These are phyloP conservation scores for Cyathus striatus DNA, from an alignment of 768 basidiomycete genomes.

Conservation along the genomic window DNA sequence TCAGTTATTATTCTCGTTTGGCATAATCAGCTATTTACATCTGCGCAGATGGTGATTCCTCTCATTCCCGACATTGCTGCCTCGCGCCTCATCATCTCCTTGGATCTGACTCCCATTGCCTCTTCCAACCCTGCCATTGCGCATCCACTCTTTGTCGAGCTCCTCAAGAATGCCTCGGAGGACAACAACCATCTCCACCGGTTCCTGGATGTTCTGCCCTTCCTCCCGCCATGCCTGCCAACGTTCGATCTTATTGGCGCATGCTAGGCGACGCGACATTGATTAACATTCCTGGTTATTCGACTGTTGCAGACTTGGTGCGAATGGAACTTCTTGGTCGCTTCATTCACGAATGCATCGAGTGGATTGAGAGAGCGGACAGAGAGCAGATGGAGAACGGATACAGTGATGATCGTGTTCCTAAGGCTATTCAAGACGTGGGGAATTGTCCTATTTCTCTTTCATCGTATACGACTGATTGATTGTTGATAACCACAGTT, in stretches of 20 bases:
- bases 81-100: conserved; percentile 55
- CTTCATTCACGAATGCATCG: conserved; percentile 67
- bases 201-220: conserved; percentile 60
- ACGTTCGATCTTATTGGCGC: conserved; percentile 72
- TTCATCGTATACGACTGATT: conserved; percentile 1
- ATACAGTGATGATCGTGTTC: conserved; percentile 68
- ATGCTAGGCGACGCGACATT: conserved; percentile 61
- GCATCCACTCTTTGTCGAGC: conserved; percentile 56
- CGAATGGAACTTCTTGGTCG: conserved; percentile 61
- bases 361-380: conserved; percentile 68
- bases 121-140: conserved; percentile 67
- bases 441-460: conserved; percentile 17
- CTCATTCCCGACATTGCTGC: conserved; percentile 38
- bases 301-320: conserved; percentile 61
- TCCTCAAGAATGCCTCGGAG: conserved; percentile 39
- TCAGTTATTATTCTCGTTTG: conserved; percentile 23
- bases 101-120: conserved; percentile 63
- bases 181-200: conserved; percentile 35
- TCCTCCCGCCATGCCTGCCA: conserved; percentile 65
- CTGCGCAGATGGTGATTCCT: conserved; percentile 46
- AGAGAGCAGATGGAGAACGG: conserved; percentile 62
- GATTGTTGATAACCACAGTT: conserved; percentile 34
- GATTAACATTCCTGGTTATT: conserved; percentile 31
- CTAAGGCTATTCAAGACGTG: conserved; percentile 70
- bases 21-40: conserved; percentile 1